phyloP scores from a whole-genome alignment of 306 rosid species.

The Cicer judaicum region DNA sequence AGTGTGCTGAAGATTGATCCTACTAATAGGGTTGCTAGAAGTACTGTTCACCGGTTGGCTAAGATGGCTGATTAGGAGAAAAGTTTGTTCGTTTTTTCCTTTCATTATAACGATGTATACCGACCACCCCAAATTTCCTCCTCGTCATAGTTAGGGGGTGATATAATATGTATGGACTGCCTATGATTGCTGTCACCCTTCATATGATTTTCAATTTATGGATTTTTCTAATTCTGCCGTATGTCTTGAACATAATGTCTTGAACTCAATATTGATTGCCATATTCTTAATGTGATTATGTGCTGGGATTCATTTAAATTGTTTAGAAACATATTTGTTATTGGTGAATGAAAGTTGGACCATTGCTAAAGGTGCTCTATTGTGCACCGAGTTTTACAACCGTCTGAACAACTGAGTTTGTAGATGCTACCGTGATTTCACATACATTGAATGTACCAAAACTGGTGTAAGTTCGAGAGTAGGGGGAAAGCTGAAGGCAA shows the following conservation, averaged over 20 bases:
- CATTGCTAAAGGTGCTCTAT: background rate
- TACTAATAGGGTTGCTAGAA: constrained; percentile 84
- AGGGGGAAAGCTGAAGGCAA: no score
- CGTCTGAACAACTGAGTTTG: background rate
- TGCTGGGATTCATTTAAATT: constrained; percentile 23
- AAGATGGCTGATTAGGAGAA: constrained; percentile 77
- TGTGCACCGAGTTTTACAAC: background rate
- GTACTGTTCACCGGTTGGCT: constrained; percentile 88
- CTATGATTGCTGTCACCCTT: constrained; percentile 33
- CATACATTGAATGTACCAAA: no score
- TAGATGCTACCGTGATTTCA: background rate
- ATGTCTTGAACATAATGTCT: constrained; percentile 44
- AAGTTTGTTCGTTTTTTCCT: constrained; percentile 15
- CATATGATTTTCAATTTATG: constrained; percentile 46
- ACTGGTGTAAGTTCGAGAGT: no score
- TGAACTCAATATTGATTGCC: constrained; percentile 36
- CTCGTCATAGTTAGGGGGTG: constrained; percentile 45
- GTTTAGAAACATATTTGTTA: constrained; percentile 34
- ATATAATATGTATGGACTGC: constrained; percentile 30
- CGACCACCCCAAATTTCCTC: constrained; percentile 33
- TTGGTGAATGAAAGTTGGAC: background rate
- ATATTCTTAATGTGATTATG: constrained; percentile 34
- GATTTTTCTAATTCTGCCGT: constrained; percentile 42
- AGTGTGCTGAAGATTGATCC: constrained; percentile 91
- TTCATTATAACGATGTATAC: constrained; percentile 24